These are phyloP conservation scores for Erysimum cheiranthoides DNA, from an alignment of 345 rosid genomes.

Conservation along the genomic window DNA sequence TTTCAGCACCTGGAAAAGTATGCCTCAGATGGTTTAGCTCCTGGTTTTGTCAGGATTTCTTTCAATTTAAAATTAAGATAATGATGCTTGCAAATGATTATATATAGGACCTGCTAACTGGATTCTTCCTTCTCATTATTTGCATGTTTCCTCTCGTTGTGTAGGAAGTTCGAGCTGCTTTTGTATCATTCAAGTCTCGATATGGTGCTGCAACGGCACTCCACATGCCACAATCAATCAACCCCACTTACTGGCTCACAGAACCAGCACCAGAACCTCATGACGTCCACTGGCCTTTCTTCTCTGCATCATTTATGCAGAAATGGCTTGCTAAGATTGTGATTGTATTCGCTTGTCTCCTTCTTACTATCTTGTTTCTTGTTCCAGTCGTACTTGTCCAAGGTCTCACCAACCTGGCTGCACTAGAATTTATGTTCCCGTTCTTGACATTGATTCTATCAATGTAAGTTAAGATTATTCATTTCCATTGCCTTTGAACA, in stretches of 20 bases:
- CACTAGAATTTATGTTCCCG: constrained; percentile 81
- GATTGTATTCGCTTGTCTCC: constrained; percentile 68
- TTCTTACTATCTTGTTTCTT: constrained; percentile 83
- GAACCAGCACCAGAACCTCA: constrained; percentile 90
- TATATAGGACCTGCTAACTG: constrained; percentile 1
- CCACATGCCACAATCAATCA: constrained; percentile 75
- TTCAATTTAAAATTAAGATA: neutral
- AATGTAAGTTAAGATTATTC: constrained; percentile 54
- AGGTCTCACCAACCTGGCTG: constrained; percentile 89
- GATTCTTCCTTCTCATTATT: neutral
- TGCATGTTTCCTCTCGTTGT: constrained; percentile 38
- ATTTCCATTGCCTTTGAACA: constrained; percentile 7
- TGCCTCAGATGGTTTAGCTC: constrained; percentile 19
- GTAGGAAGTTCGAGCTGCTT: constrained; percentile 92
- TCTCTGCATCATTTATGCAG: constrained; percentile 81
- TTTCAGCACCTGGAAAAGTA: constrained; percentile 67
- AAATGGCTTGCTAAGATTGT: constrained; percentile 83
- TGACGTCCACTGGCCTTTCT: constrained; percentile 97
- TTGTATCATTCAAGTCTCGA: constrained; percentile 91
- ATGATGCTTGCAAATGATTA: neutral
- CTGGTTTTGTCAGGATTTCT: neutral
- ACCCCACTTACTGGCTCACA: constrained; percentile 86
- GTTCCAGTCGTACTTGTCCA: constrained; percentile 90
- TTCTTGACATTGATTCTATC: constrained; percentile 75
- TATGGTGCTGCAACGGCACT: constrained; percentile 83